These are phyloP conservation scores for Stylonectria norvegica DNA, from an alignment of 2,329 filamentous ascomycete species.

Conservation along the genomic window DNA sequence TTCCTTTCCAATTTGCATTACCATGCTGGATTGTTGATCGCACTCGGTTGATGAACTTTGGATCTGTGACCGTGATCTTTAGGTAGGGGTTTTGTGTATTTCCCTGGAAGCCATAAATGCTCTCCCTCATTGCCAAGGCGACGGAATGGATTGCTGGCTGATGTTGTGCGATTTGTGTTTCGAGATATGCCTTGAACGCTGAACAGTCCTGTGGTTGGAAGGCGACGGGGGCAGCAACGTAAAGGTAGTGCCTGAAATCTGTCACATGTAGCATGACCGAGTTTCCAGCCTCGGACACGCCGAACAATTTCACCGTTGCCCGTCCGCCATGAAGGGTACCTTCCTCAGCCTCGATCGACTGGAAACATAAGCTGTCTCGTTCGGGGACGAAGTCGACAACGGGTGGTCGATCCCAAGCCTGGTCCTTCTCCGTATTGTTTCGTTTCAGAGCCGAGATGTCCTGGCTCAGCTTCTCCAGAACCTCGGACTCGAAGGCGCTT, in stretches of 20 bases:
- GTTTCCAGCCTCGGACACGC: slow-evolving; percentile 78
- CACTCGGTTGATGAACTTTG: slow-evolving; percentile 75
- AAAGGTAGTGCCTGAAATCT: slow-evolving; percentile 94
- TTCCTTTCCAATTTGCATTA: slow-evolving; percentile 80
- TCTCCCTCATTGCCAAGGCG: slow-evolving; percentile 78
- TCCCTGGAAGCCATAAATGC: slow-evolving; percentile 90
- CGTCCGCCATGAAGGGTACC: slow-evolving; percentile 74
- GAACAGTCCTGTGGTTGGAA: slow-evolving; percentile 78
- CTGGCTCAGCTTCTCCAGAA: slow-evolving; percentile 93
- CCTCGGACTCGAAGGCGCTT: slow-evolving; percentile 89
- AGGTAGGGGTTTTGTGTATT: slow-evolving; percentile 89
- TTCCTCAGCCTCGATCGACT: slow-evolving; percentile 94
- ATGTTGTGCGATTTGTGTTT: slow-evolving; percentile 71
- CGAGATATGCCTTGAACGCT: slow-evolving; percentile 75
- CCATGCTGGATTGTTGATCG: slow-evolving; percentile 72
- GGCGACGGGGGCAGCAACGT: slow-evolving; percentile 79
- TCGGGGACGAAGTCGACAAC: slow-evolving; percentile 51
- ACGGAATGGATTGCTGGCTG: slow-evolving; percentile 76
- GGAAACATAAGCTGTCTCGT: slow-evolving; percentile 75
- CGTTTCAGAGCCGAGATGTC: slow-evolving; percentile 83
- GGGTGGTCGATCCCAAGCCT: slow-evolving; percentile 74
- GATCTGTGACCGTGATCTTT: slow-evolving; percentile 89
- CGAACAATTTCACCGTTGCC: slow-evolving; percentile 85
- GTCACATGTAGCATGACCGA: slow-evolving; percentile 94
- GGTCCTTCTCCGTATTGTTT: slow-evolving; percentile 87